A percentile compares a stretch with the other conserved stretches of the same genome.
Evolutionary conservation across 192 early-diverging fungal genomes (phyloP).

Genomic region (Coemansia sp.): DNA sequence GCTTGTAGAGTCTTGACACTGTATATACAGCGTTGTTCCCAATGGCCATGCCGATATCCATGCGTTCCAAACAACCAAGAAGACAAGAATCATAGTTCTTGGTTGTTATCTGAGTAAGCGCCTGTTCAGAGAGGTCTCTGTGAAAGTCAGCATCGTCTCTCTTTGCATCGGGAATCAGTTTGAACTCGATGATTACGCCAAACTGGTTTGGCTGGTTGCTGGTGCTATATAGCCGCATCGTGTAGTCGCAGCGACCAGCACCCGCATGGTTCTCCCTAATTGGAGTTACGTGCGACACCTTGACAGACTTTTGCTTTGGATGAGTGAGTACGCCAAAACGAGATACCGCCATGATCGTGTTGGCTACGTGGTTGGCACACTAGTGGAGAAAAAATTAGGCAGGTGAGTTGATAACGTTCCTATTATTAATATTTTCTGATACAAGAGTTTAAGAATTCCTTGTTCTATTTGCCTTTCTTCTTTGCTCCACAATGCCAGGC

Average conservation of each 20-base stretch:
- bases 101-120: slow-evolving; percentile 13
- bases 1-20: slow-evolving; percentile 9
- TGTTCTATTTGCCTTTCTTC: not conserved
- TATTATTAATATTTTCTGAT: not conserved
- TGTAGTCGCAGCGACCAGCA: slow-evolving; percentile 16
- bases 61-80: slow-evolving; percentile 30
- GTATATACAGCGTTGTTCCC: slow-evolving; percentile 29
- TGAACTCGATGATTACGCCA: slow-evolving; percentile 40
- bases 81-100: slow-evolving; percentile 28
- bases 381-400: not conserved
- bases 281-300: not conserved
- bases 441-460: not conserved
- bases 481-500: slow-evolving; percentile 13
- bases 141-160: slow-evolving; percentile 9
- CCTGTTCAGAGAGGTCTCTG: slow-evolving; percentile 8
- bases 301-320: not conserved
- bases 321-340: not conserved
- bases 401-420: not conserved
- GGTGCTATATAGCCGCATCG: slow-evolving; percentile 17
- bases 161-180: slow-evolving; percentile 14
- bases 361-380: not conserved
- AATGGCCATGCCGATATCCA: slow-evolving; percentile 43
- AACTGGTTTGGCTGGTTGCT: slow-evolving; percentile 27
- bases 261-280: slow-evolving; percentile 15
- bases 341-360: not conserved